Base-by-base conservation (phyloP, 208 protist genomes). In the Trypanosoma scelopori region DNA sequence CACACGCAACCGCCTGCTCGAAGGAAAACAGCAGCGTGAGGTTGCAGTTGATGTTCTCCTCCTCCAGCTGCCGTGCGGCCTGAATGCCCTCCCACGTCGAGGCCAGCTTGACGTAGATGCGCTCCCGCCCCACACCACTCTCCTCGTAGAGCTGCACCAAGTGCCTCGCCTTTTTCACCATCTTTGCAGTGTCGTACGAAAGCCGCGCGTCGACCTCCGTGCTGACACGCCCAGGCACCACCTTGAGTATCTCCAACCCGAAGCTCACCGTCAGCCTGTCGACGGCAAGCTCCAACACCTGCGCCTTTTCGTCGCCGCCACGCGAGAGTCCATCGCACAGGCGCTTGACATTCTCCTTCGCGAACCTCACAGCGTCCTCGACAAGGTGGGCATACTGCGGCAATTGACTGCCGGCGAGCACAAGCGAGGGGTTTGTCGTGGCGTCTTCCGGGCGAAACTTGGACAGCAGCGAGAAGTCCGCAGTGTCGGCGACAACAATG, bases 81-180 rank as follows among this genome's bases (percentile, higher is more conserved):
- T 98, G 71, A 63, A 97, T 95, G 52, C 98, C 98, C 79, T 99
- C 97, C 98, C 98, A 99, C 0, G 98, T 99, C 43, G 94, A 91
- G 42, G 98, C 97, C 15, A 99, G 64, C 76, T 99, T 99, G 48
- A 99, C 87, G 65, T 99, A 93, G 25, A 99, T 81, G 58, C 98
- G 83, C 18, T 97, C 81, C 35, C 82, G 91, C 43, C 55, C 20
- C 52, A 99, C 88, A 50, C 98, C 98, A 35, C 76, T 74, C 57
- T 96, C 94, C 66, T 97, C 85, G 88, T 99, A 99, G 46, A 99
- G 61, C 37, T 69, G 71, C 45, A 99, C 97, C 32, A 99, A 57
- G 55, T 97, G 79, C 42, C 72, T 68, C 15, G 95, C 97, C 87
- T 99, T 99, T 16, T 65, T 67, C 11, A 99, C 86, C 79, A 89